Conservation (phyloP, 345 rosid genomes). For the Eucalyptus tenuipes region DNA sequence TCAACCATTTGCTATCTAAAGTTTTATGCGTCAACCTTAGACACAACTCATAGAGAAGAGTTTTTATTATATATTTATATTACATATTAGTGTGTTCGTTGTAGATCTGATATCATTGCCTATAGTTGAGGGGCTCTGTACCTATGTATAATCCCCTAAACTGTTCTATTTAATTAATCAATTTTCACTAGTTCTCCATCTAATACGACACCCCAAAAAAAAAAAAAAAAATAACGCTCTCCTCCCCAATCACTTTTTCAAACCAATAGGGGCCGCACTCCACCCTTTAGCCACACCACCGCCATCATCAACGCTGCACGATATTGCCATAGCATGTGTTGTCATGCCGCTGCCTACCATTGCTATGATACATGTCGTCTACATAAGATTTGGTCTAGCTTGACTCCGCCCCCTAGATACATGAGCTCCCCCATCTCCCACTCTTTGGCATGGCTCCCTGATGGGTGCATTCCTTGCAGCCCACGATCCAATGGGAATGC, state of each 20-base stretch:
- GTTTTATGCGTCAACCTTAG: background rate
- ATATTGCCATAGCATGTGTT: background rate
- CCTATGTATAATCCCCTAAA: background rate
- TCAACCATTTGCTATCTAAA: background rate
- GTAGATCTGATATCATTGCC: background rate
- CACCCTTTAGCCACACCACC: background rate
- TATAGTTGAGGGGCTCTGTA: background rate
- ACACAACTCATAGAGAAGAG: background rate
- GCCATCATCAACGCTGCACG: background rate
- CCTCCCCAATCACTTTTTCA: background rate
- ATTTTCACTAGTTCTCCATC: background rate
- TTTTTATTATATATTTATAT: background rate
- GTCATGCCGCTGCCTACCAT: background rate
- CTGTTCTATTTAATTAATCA: background rate
- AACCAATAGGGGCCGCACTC: background rate
- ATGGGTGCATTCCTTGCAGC: background rate
- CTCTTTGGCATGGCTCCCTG: background rate
- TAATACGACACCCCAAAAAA: background rate
- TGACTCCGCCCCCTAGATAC: fast-evolving
- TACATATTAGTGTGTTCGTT: background rate
- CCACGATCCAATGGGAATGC: background rate
- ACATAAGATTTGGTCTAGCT: background rate
- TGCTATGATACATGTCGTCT: background rate
- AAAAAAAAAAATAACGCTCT: background rate
- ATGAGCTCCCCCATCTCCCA: background rate